phyloP scores from a whole-genome alignment of 75 land plant genomes.

The Adiantum capillusveneris region DNA sequence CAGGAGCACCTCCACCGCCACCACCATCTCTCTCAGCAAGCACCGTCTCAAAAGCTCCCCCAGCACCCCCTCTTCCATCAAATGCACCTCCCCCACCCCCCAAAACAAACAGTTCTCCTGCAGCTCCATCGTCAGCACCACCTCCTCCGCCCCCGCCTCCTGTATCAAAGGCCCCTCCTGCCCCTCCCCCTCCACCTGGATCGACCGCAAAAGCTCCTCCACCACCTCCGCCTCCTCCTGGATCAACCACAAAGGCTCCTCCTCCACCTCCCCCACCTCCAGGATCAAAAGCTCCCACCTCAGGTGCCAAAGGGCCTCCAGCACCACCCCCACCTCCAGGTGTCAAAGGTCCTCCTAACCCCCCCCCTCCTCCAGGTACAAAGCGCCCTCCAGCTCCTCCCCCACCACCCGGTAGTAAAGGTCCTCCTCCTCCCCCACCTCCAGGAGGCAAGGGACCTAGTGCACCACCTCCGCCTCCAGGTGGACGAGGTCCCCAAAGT shows the following conservation, averaged over 20 bases:
- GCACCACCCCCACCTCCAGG: slow-evolving; percentile 52
- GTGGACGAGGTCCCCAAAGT: slow-evolving; percentile 7
- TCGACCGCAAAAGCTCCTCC: slow-evolving; percentile 8
- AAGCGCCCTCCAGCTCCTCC: slow-evolving; percentile 47
- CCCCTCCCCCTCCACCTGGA: slow-evolving; percentile 23
- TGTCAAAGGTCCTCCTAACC: slow-evolving; percentile 7
- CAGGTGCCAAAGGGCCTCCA: slow-evolving; percentile 25
- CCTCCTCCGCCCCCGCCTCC: slow-evolving; percentile 29
- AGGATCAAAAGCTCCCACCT: slow-evolving; percentile 7
- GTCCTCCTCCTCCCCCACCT: slow-evolving; percentile 43
- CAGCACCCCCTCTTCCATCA: slow-evolving; percentile 29
- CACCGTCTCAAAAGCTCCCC: slow-evolving; percentile 1
- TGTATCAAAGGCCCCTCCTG: slow-evolving; percentile 8
- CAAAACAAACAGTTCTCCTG: slow-evolving; percentile 19
- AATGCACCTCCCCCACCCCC: slow-evolving; percentile 29
- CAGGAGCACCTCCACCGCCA: too few species aligned
- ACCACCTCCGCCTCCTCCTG: slow-evolving; percentile 21
- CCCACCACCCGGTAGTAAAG: slow-evolving; percentile 31
- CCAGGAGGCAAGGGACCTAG: slow-evolving; percentile 22
- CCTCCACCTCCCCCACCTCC: slow-evolving; percentile 18
- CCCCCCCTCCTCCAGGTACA: slow-evolving; percentile 27
- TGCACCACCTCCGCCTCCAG: slow-evolving; percentile 40
- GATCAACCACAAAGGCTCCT: slow-evolving; percentile 8
- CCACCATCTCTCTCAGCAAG: neutral
- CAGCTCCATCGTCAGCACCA: slow-evolving; percentile 54